phyloP scores from a whole-genome alignment of 2,329 filamentous ascomycete species.

The Microcyclospora pomicola region DNA sequence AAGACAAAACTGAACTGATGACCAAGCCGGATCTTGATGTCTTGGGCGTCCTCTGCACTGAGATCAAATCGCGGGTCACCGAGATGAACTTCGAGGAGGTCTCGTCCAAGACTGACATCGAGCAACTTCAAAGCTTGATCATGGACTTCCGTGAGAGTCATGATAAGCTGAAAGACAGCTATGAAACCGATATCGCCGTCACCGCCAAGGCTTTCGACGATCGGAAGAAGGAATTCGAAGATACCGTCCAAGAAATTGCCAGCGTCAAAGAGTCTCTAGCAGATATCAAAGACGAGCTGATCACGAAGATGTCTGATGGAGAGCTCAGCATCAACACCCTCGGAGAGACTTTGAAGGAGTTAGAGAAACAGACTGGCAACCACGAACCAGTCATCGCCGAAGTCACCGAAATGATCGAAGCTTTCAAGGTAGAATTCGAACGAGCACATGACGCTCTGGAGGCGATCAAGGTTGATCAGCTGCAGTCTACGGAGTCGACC shows the following conservation, averaged over 20 bases:
- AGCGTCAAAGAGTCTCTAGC: slow-evolving; percentile 67
- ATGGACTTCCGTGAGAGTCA: slow-evolving; percentile 42
- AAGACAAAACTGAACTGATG: slow-evolving; percentile 41
- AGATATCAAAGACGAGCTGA: slow-evolving; percentile 63
- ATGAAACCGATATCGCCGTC: slow-evolving; percentile 57
- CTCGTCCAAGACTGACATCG: slow-evolving; percentile 63
- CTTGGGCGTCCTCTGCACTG: slow-evolving; percentile 67
- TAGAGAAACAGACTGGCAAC: slow-evolving; percentile 53
- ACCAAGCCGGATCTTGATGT: slow-evolving; percentile 71
- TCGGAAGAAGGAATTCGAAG: slow-evolving; percentile 68
- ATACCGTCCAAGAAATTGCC: slow-evolving; percentile 61
- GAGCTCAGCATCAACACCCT: slow-evolving; percentile 49
- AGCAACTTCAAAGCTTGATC: slow-evolving; percentile 42
- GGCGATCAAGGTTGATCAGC: slow-evolving; percentile 66
- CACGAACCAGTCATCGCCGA: slow-evolving; percentile 32
- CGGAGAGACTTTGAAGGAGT: slow-evolving; percentile 47
- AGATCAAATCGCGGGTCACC: slow-evolving; percentile 67
- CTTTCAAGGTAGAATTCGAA: slow-evolving; percentile 76
- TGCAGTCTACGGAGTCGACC: slow-evolving; percentile 41
- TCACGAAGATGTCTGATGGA: slow-evolving; percentile 63
- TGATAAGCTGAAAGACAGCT: slow-evolving; percentile 57
- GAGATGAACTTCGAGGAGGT: slow-evolving; percentile 59
- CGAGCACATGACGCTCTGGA: slow-evolving; percentile 68
- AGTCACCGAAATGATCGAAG: slow-evolving; percentile 49
- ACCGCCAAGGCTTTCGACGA: slow-evolving; percentile 71